Percentiles rank a stretch among this genome's conserved stretches.
Evolutionary conservation across 176 grass and related monocot genomes (phyloP).

Genomic region (Oryza longistaminata): DNA sequence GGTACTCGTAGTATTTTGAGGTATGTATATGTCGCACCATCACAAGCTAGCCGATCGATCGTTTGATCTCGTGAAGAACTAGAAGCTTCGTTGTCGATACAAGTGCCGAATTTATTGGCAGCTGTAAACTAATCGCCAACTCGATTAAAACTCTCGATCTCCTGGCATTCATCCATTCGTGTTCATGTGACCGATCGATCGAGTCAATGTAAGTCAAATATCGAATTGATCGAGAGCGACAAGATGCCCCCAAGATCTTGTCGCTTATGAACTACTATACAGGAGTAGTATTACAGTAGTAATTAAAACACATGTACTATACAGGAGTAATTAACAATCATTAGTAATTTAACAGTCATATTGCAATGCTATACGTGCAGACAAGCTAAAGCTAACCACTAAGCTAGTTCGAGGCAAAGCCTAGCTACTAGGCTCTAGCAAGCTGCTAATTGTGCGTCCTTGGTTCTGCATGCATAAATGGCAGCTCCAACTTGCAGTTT

Average conservation of each 20-base stretch:
- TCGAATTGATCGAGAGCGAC: background rate
- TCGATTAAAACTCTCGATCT: background rate
- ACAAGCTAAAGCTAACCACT: background rate
- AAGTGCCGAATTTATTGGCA: slow-evolving; percentile 17
- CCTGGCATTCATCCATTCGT: background rate
- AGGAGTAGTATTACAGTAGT: background rate
- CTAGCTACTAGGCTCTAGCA: background rate
- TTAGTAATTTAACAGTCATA: background rate
- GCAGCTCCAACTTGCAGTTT: slow-evolving; percentile 6
- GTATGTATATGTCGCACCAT: background rate
- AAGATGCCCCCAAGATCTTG: slow-evolving; percentile 10
- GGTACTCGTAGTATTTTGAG: background rate
- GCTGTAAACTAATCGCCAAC: background rate
- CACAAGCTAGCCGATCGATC: background rate
- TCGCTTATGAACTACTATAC: background rate
- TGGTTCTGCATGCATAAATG: background rate
- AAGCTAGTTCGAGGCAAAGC: background rate
- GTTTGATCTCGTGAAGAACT: slow-evolving; percentile 29
- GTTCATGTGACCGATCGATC: background rate
- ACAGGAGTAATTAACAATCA: background rate
- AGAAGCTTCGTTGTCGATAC: background rate
- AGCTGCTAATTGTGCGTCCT: background rate
- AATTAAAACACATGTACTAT: background rate
- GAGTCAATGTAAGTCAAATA: background rate
- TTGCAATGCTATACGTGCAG: background rate